Evolutionary conservation across 2,329 filamentous ascomycete species (phyloP), one percentile per base, ranked within the genome.

Genomic region (Colletotrichum gigasporum): DNA sequence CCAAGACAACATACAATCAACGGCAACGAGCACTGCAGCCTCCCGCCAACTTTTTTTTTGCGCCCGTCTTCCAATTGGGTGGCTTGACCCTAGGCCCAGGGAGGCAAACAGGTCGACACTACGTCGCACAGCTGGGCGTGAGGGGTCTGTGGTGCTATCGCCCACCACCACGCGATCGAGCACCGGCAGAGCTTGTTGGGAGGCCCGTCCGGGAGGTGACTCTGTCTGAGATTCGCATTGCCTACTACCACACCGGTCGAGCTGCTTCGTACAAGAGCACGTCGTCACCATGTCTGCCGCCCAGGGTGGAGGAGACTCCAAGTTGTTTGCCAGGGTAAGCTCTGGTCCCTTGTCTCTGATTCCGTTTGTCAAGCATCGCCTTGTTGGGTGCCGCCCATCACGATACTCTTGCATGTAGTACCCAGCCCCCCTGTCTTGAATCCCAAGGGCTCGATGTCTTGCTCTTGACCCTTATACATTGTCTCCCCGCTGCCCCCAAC

Each of bases 281-380:
- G 35, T 14, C 41, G 65, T 42, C 76, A 79, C 73, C 74, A 88
- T 88, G 85, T 83, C 86, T 72, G 81, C 76, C 73, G 78, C 83
- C 66, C 81, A 83, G 68, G 81, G 89, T 79, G 93, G 92, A 82
- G 94, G 96, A 81, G 96, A 98, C 89, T 97, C 96, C 83, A 98
- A 97, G 88, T 90, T 99, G 83, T 99, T 99, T 85, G 95, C 96
- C 79, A 90, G 96, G 85, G 96, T 99, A 87, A 85, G 85, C 79
- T 61, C 65, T 67, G 11, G 41, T 65, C 48, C 30, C 8, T 50
- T 41, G 3, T 22, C 48, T 12, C 22, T 47, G 20, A 5, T 58
- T 44, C 34, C 55, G 32, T 45, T 24, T 48, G 10, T 62, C 53
- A 20, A 52, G 22, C 16, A 20, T 14, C 20, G 22, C 41, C 32